Evolutionary conservation across 345 rosid genomes (phyloP).

Genomic region (Dipteronia dyeriana): DNA sequence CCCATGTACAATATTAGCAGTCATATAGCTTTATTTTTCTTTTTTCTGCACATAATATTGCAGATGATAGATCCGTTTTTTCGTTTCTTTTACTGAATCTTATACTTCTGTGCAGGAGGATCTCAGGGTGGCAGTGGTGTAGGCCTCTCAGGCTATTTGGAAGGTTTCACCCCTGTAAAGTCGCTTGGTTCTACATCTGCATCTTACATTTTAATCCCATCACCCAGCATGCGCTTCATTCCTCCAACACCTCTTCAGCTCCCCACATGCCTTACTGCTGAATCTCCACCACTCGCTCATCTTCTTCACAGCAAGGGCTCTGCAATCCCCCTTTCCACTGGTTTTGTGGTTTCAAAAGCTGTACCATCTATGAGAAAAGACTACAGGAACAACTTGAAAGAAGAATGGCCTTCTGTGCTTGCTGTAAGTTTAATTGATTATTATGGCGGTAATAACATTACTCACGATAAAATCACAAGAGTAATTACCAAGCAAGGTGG

Average conservation of each 20-base stretch:
- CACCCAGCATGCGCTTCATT: conserved; percentile 95
- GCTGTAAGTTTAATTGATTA: conserved; percentile 87
- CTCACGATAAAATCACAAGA: conserved; percentile 53
- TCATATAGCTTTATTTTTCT: neutral
- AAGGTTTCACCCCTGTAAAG: conserved; percentile 93
- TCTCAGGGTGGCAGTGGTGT: conserved; percentile 51
- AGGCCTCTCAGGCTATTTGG: conserved; percentile 60
- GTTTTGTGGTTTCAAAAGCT: conserved; percentile 89
- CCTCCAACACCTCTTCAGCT: conserved; percentile 90
- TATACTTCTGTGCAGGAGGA: conserved; percentile 49
- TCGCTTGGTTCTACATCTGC: conserved; percentile 83
- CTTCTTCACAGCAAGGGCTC: conserved; percentile 97
- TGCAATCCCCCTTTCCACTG: conserved; percentile 85
- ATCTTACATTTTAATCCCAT: conserved; percentile 86
- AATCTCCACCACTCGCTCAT: conserved; percentile 98
- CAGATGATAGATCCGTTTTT: neutral
- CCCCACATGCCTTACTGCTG: conserved; percentile 93
- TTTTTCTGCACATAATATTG: neutral
- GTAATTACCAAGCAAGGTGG: conserved; percentile 65
- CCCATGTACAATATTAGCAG: neutral
- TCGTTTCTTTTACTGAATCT: neutral
- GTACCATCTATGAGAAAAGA: conserved; percentile 89
- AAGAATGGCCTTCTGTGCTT: conserved; percentile 96
- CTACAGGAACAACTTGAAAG: conserved; percentile 57
- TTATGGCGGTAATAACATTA: conserved; percentile 60